A percentile compares a stretch with the other conserved stretches of the same genome.
Evolutionary conservation across 306 rosid species (phyloP).

Genomic region (Nissolia schottii): DNA sequence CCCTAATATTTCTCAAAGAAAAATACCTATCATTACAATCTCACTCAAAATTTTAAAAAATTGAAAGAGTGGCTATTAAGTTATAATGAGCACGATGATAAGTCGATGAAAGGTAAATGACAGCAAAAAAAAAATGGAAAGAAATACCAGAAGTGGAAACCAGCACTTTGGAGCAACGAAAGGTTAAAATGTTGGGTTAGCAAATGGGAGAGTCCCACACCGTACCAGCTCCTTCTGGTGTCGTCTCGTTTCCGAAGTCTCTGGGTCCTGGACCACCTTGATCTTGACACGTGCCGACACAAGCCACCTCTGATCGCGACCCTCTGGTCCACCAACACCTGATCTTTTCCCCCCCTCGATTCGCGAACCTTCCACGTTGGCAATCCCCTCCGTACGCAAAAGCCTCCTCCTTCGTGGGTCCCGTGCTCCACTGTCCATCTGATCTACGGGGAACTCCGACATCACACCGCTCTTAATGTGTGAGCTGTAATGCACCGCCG

Average conservation of each 20-base stretch:
- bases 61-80: not conserved
- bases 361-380: slow-evolving; percentile 19
- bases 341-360: not conserved
- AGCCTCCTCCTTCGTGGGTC: slow-evolving; percentile 17
- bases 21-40: too few relatives aligned
- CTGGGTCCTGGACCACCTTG: slow-evolving; percentile 32
- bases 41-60: too few relatives aligned
- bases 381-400: not conserved
- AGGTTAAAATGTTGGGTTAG: not conserved
- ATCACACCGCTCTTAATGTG: not conserved
- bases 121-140: too few relatives aligned
- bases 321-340: not conserved
- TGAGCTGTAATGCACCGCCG: slow-evolving; percentile 39
- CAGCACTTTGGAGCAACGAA: not conserved
- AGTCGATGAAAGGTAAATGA: too few relatives aligned
- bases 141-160: not conserved
- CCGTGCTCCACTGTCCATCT: not conserved
- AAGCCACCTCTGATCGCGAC: not conserved
- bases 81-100: too few relatives aligned
- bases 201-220: not conserved
- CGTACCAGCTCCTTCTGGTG: slow-evolving; percentile 19
- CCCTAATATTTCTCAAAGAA: too few relatives aligned
- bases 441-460: not conserved
- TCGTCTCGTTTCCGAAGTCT: slow-evolving; percentile 28
- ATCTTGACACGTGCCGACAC: slow-evolving; percentile 35